Base-by-base conservation (phyloP, 176 grass and related monocot species). In the Leersia perrieri region DNA sequence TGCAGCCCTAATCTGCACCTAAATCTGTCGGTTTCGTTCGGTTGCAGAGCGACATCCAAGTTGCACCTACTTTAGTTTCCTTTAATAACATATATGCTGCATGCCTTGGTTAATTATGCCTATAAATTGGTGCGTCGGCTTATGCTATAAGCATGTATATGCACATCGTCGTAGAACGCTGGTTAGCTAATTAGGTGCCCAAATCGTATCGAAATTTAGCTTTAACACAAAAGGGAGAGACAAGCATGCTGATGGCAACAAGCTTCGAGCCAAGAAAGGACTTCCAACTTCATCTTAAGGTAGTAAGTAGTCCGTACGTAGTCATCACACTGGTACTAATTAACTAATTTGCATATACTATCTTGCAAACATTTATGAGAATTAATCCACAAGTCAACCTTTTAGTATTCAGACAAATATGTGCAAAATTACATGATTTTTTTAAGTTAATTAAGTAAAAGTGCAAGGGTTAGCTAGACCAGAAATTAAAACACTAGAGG, bases 41-140 rank as follows among this genome's bases (percentile, higher is more conserved):
- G 70, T 25, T 67, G 70, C 15, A 47, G 53, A 30, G 22, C 12
- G 13, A 72, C 28, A 25, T 28, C 69, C 71, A 83, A 65, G 41
- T 75, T 83, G 70, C 70, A 36, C 45, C 3, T 27, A 22, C 35
- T 70, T n/a, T n/a, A n/a, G n/a, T n/a, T n/a, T n/a, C n/a, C n/a
- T n/a, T n/a, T n/a, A n/a, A n/a, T n/a, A n/a, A n/a, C n/a, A n/a
- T n/a, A n/a, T n/a, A n/a, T n/a, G n/a, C n/a, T n/a, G n/a, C n/a
- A n/a, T n/a, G n/a, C n/a, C n/a, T n/a, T n/a, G n/a, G n/a, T n/a
- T 51, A 2, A 7, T 35, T 47, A 35, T 33, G 47, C 63, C 83
- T 85, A 85, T 85, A 85, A 83, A 83, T 51, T 51, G 47, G 47
- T n/a, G n/a, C n/a, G 20, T 51, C 47, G 20, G 47, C 20, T 22